Conservation (phyloP, 768 basidiomycete genomes). For the Boletus speciosus region DNA sequence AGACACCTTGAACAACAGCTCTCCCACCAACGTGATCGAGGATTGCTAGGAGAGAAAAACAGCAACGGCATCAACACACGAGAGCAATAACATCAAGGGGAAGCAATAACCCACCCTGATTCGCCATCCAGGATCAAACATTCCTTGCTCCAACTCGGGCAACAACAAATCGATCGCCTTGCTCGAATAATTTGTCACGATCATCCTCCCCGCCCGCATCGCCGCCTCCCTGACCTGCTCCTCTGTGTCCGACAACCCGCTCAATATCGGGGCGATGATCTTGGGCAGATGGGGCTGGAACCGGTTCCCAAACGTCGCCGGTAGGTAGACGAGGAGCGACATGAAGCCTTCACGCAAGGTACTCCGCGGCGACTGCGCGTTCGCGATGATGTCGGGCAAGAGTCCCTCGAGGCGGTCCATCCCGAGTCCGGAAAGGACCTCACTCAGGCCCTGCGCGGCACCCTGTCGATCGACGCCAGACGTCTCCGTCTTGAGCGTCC, state of each 20-base stretch:
- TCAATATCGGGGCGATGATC: constrained; percentile 89
- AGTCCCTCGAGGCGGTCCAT: constrained; percentile 95
- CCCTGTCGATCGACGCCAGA: constrained; percentile 97
- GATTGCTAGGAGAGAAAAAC: constrained; percentile 65
- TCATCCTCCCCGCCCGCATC: constrained; percentile 98
- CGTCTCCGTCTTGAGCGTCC: constrained; percentile 87
- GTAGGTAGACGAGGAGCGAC: constrained; percentile 92
- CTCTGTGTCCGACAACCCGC: constrained; percentile 87
- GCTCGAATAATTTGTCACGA: constrained; percentile 89
- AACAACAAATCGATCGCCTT: constrained; percentile 91
- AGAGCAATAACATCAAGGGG: not conserved
- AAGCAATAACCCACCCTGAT: constrained; percentile 64
- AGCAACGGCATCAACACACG: not conserved
- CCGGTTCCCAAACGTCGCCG: constrained; percentile 92
- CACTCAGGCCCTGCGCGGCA: constrained; percentile 94
- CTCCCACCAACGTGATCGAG: constrained; percentile 93
- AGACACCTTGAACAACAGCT: constrained; percentile 93
- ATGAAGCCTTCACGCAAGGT: constrained; percentile 98
- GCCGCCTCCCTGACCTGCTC: constrained; percentile 97
- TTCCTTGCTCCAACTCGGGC: constrained; percentile 89
- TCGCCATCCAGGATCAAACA: constrained; percentile 94
- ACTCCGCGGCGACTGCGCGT: constrained; percentile 83
- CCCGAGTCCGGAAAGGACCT: constrained; percentile 93
- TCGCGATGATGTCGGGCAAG: constrained; percentile 89
- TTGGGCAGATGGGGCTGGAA: constrained; percentile 96